Evolutionary conservation across 148 eudicot genomes (phyloP).

Genomic region (Spergularia marina): DNA sequence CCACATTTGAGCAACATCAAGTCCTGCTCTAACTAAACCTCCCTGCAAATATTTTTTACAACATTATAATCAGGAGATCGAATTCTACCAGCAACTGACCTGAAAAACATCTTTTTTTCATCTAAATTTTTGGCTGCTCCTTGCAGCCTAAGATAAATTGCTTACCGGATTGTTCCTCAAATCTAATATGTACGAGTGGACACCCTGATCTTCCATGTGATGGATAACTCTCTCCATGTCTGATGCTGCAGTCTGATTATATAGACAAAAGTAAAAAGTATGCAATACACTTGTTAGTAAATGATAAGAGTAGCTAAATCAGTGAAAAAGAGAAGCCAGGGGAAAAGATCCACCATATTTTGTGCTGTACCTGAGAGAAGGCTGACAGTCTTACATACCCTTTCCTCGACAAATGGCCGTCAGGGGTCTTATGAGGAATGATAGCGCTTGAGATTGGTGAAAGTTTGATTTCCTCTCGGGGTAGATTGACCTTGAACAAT

Average conservation of each 20-base stretch:
- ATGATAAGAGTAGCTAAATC: neutral
- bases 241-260: slow-evolving; percentile 69
- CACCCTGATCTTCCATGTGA: slow-evolving; percentile 85
- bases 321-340: slow-evolving; percentile 2
- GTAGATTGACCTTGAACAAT: slow-evolving; percentile 60
- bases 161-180: slow-evolving; percentile 86
- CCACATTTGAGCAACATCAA: slow-evolving; percentile 97
- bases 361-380: slow-evolving; percentile 72
- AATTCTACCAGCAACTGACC: neutral
- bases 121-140: neutral
- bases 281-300: no score
- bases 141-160: neutral
- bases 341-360: neutral
- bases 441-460: slow-evolving; percentile 86
- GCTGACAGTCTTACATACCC: slow-evolving; percentile 76
- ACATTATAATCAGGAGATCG: neutral
- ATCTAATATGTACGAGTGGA: slow-evolving; percentile 83
- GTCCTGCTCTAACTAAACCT: slow-evolving; percentile 88
- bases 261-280: neutral
- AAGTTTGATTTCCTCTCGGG: slow-evolving; percentile 80
- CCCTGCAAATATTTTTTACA: slow-evolving; percentile 44
- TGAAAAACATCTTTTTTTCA: neutral
- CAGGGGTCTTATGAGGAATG: slow-evolving; percentile 73
- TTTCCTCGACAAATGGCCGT: slow-evolving; percentile 67
- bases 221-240: slow-evolving; percentile 84